These are phyloP conservation scores for Candida labiduridarum DNA, from an alignment of 1,139 yeast species.

Conservation along the genomic window DNA sequence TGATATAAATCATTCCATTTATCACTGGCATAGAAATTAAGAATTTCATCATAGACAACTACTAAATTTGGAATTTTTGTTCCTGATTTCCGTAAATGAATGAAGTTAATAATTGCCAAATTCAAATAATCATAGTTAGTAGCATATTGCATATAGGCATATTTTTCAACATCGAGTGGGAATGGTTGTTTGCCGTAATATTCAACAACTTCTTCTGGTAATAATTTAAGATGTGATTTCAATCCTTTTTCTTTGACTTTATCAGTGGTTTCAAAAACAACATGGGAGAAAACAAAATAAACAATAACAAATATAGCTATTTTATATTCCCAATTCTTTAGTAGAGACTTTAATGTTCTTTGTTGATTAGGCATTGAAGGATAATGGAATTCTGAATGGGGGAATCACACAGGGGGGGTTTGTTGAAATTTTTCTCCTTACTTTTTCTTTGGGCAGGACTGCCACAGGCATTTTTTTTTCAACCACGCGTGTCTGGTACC, in stretches of 20 bases:
- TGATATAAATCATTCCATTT: constrained; percentile 17
- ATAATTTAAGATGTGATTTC: constrained; percentile 21
- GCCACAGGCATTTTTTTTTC: no score
- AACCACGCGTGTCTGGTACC: no score
- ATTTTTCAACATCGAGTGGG: constrained; percentile 15
- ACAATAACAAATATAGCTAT: constrained; percentile 24
- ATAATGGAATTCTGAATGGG: no score
- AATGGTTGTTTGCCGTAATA: constrained; percentile 14
- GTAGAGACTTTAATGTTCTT: constrained; percentile 9
- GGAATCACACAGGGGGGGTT: no score
- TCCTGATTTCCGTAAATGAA: constrained; percentile 22
- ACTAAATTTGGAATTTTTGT: constrained; percentile 29
- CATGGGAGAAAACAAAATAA: constrained; percentile 24
- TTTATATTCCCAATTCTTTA: constrained; percentile 29
- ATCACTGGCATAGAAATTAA: constrained; percentile 18
- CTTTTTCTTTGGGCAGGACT: no score
- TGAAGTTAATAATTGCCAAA: constrained; percentile 35
- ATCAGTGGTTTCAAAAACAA: constrained; percentile 16
- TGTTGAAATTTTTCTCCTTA: no score
- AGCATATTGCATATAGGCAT: constrained; percentile 42
- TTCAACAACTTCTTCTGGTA: constrained; percentile 26
- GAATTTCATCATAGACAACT: constrained; percentile 25
- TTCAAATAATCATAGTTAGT: constrained; percentile 35
- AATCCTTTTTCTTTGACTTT: constrained; percentile 18
- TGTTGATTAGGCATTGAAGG: not conserved